Percentiles rank a stretch among this genome's conserved stretches.
Conservation (phyloP, 176 grass and related monocot species). For the Cenchrus fungigraminus region DNA sequence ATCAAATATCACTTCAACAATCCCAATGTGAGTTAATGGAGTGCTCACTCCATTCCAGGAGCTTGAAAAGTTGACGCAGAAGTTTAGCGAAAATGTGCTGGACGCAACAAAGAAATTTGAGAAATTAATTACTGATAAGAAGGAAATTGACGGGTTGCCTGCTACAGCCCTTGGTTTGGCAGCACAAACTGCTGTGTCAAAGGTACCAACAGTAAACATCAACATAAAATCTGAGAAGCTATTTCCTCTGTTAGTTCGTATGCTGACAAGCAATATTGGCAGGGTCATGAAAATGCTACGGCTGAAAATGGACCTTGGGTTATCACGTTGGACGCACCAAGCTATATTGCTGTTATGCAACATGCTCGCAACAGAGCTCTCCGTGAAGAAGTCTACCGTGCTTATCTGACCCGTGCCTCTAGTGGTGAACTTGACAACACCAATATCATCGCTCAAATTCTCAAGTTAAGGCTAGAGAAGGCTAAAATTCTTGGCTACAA, state of each 20-base stretch:
- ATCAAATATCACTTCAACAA: not conserved
- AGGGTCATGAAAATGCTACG: constrained; percentile 94
- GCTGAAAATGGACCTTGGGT: constrained; percentile 95
- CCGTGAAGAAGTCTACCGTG: constrained; percentile 89
- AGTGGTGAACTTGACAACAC: constrained; percentile 96
- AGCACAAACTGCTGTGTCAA: constrained; percentile 78
- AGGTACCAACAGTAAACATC: constrained; percentile 47
- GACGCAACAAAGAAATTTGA: constrained; percentile 96
- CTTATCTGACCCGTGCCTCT: constrained; percentile 76
- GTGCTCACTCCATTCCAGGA: constrained; percentile 59
- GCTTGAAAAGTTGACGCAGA: constrained; percentile 86
- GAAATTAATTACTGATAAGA: constrained; percentile 87
- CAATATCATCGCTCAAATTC: constrained; percentile 70
- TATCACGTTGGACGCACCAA: constrained; percentile 90
- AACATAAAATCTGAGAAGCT: constrained; percentile 1
- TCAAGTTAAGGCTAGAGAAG: constrained; percentile 88
- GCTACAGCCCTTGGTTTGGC: constrained; percentile 82
- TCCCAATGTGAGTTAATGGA: constrained; percentile 13
- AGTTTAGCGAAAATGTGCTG: constrained; percentile 96
- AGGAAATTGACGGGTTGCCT: constrained; percentile 87
- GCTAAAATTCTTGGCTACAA: constrained; percentile 94
- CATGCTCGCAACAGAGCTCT: constrained; percentile 84
- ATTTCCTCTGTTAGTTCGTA: not conserved
- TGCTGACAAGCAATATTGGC: constrained; percentile 18
- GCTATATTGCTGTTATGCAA: constrained; percentile 90